Evolutionary conservation across 2,329 filamentous ascomycete species (phyloP).

Genomic region (Xylaria sp.): DNA sequence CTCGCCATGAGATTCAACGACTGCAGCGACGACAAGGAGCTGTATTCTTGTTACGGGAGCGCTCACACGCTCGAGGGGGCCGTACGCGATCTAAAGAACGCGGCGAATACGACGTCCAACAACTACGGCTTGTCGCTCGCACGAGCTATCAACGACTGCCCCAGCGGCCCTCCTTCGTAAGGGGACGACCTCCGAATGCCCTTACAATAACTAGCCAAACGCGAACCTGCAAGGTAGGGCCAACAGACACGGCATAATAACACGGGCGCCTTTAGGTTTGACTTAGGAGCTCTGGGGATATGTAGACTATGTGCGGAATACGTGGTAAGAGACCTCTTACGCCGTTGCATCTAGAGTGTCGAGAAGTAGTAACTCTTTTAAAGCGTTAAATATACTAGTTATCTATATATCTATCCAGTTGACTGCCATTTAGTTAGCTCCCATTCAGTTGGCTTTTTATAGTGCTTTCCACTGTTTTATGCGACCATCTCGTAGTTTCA

Average conservation of each 20-base stretch:
- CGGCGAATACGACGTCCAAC: not conserved
- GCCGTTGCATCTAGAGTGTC: no score
- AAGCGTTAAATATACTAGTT: no score
- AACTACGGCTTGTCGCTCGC: conserved; percentile 21
- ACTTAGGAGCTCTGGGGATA: conserved; percentile 19
- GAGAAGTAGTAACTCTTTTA: no score
- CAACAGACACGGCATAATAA: conserved; percentile 24
- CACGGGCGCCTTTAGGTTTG: conserved; percentile 19
- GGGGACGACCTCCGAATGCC: conserved; percentile 24
- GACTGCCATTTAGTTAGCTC: no score
- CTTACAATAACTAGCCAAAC: conserved; percentile 16
- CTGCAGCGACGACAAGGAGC: not conserved
- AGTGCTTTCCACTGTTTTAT: no score
- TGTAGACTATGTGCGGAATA: no score
- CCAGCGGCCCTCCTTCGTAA: conserved; percentile 25
- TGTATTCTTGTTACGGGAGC: no score
- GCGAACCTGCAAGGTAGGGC: conserved; percentile 20
- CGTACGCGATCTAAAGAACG: conserved; percentile 6
- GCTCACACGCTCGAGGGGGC: no score
- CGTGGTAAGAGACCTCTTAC: no score
- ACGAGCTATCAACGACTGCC: conserved; percentile 24
- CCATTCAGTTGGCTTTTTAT: no score
- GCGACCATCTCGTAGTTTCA: no score
- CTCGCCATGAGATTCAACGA: conserved; percentile 28
- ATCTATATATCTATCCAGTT: no score